phyloP scores from a whole-genome alignment of 2,329 filamentous ascomycete species.

The Ascochyta lentis region DNA sequence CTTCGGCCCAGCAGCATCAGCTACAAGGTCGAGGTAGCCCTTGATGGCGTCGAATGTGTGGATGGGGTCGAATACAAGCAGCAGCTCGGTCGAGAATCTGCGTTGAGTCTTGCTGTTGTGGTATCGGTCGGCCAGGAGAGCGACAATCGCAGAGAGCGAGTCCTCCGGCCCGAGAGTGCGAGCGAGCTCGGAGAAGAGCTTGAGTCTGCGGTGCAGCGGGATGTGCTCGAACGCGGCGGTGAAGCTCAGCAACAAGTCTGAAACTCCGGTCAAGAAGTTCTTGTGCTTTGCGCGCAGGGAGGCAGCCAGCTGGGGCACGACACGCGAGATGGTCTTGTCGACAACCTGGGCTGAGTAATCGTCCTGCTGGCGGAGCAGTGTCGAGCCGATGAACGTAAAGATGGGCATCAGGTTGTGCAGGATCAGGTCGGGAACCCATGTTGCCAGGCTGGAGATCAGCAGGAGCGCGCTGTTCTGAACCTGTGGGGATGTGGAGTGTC shows the following conservation, averaged over 20 bases:
- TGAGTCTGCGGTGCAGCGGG: conserved; percentile 80
- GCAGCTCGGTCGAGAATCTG: conserved; percentile 76
- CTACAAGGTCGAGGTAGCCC: conserved; percentile 76
- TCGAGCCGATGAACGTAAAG: conserved; percentile 97
- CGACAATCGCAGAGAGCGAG: conserved; percentile 84
- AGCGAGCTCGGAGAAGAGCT: conserved; percentile 83
- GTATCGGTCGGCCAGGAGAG: conserved; percentile 91
- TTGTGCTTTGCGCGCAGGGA: conserved; percentile 81
- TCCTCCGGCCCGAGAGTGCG: conserved; percentile 85
- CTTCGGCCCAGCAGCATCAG: conserved; percentile 77
- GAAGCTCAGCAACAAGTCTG: conserved; percentile 92
- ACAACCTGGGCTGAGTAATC: conserved; percentile 97
- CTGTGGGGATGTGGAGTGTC: conserved; percentile 87
- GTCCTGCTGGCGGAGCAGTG: conserved; percentile 88
- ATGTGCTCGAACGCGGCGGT: conserved; percentile 97
- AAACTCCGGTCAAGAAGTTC: conserved; percentile 79
- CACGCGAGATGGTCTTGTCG: conserved; percentile 89
- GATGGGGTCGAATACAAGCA: conserved; percentile 73
- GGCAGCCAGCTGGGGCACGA: conserved; percentile 88
- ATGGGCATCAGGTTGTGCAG: conserved; percentile 99
- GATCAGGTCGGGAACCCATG: conserved; percentile 86
- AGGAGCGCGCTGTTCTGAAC: conserved; percentile 92
- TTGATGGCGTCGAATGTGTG: conserved; percentile 77
- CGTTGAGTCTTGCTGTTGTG: conserved; percentile 75
- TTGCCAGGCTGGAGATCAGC: conserved; percentile 84